These are phyloP conservation scores for Phytophthora ramorum DNA, from an alignment of 352 stramenopile genomes.

Conservation along the genomic window DNA sequence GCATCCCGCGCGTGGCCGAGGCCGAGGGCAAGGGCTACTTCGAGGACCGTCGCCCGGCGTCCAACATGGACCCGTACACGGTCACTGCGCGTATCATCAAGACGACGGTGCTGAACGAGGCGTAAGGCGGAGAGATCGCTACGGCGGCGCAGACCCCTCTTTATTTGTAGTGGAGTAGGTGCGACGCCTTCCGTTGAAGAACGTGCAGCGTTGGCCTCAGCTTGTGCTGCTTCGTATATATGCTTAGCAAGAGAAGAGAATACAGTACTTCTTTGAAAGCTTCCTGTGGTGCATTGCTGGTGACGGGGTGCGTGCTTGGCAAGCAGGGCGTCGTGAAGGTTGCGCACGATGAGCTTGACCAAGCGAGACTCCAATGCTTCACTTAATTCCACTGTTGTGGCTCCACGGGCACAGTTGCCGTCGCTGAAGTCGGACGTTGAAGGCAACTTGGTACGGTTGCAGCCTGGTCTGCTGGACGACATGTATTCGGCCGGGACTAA, in stretches of 20 bases:
- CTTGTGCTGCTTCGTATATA: slow-evolving; percentile 37
- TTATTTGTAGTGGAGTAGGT: slow-evolving; percentile 10
- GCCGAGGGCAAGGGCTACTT: slow-evolving; percentile 93
- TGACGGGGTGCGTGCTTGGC: too few species aligned
- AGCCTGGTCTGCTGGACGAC: too few species aligned
- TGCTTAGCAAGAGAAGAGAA: slow-evolving; percentile 31
- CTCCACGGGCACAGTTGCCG: too few species aligned
- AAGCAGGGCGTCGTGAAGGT: too few species aligned
- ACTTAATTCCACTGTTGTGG: too few species aligned
- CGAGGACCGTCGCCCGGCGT: slow-evolving; percentile 96
- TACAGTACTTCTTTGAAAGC: slow-evolving; percentile 19
- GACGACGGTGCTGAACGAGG: slow-evolving; percentile 92
- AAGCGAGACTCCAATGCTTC: too few species aligned
- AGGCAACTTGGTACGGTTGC: too few species aligned
- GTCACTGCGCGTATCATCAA: slow-evolving; percentile 97
- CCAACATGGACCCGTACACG: slow-evolving; percentile 99
- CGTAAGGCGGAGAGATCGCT: slow-evolving; percentile 34
- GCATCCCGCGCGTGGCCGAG: slow-evolving; percentile 93
- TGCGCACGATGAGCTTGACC: too few species aligned
- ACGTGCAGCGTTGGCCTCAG: too few species aligned
- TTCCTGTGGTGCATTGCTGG: not conserved
- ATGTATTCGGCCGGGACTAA: too few species aligned
- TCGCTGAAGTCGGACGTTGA: too few species aligned
- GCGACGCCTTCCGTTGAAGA: too few species aligned
- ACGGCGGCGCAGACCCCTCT: not conserved